A percentile compares a stretch with the other conserved stretches of the same genome.
These are phyloP conservation scores for Suillus bovinus DNA, from an alignment of 768 basidiomycete genomes.

Conservation along the genomic window DNA sequence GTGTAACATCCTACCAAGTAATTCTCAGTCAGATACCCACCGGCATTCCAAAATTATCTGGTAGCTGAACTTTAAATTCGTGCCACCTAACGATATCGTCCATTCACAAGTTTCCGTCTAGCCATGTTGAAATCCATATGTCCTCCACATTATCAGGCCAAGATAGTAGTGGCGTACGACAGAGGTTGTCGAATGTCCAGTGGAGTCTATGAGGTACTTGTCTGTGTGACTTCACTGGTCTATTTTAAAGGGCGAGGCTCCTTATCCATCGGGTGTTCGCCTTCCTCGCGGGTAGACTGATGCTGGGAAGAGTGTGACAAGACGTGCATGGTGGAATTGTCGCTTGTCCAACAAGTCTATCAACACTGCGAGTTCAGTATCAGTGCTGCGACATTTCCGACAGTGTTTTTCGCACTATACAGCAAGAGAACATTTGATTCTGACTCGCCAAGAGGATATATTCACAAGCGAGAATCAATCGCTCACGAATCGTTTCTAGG, in stretches of 20 bases:
- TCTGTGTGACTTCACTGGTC: conserved; percentile 26
- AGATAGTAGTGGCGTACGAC: conserved; percentile 52
- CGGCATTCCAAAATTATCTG: background rate
- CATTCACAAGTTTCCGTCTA: conserved; percentile 33
- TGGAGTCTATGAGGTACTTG: conserved; percentile 38
- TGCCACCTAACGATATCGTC: background rate
- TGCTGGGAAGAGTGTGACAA: background rate
- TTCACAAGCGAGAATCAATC: background rate
- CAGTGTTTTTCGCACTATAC: background rate
- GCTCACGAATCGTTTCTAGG: background rate
- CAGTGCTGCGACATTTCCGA: background rate
- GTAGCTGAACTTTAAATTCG: background rate
- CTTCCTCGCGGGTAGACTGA: background rate
- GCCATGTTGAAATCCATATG: conserved; percentile 59
- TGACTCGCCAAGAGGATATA: background rate
- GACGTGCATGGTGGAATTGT: background rate
- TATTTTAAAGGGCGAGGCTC: background rate
- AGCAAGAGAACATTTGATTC: background rate
- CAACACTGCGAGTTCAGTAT: background rate
- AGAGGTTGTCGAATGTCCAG: conserved; percentile 54
- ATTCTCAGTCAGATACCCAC: background rate
- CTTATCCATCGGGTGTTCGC: background rate
- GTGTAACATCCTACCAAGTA: background rate
- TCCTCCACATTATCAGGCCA: conserved; percentile 29
- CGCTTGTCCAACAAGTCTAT: background rate